Evolutionary conservation across 768 basidiomycete genomes (phyloP).

Genomic region (Phaeolepiota aurea): DNA sequence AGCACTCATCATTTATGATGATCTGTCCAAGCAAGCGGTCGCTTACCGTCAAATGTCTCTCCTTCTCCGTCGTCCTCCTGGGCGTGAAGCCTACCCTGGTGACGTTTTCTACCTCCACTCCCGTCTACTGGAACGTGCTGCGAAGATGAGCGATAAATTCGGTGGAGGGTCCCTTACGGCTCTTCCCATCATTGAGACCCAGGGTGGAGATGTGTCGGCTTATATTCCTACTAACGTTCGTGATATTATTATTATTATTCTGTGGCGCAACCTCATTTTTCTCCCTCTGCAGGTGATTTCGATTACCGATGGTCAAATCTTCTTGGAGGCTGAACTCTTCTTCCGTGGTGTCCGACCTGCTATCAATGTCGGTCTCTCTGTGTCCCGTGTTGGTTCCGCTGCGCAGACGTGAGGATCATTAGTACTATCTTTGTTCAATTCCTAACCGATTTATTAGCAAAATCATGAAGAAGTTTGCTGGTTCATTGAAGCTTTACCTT

Average conservation of each 20-base stretch:
- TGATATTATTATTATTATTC: conserved; percentile 7
- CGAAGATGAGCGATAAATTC: conserved; percentile 99
- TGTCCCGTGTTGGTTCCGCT: conserved; percentile 99
- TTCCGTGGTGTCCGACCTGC: conserved; percentile 99
- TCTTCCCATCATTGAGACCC: conserved; percentile 98
- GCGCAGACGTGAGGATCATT: conserved; percentile 83
- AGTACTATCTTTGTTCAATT: neutral
- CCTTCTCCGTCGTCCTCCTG: conserved; percentile 98
- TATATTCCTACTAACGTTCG: conserved; percentile 92
- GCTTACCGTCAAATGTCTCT: conserved; percentile 99
- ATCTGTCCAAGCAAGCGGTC: conserved; percentile 99
- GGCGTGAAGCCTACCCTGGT: conserved; percentile 99
- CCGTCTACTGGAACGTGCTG: conserved; percentile 98
- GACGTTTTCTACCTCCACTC: conserved; percentile 99
- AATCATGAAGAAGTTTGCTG: conserved; percentile 99
- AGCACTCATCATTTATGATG: conserved; percentile 99
- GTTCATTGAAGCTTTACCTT: conserved; percentile 98
- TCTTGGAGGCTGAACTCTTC: conserved; percentile 99
- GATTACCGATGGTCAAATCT: conserved; percentile 99
- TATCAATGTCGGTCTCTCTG: conserved; percentile 99
- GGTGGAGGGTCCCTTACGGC: conserved; percentile 99
- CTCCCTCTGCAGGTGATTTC: conserved; percentile 90
- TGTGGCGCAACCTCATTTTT: conserved; percentile 8
- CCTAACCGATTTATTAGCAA: conserved; percentile 38
- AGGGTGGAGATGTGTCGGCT: conserved; percentile 99